Evolutionary conservation across 2,329 filamentous ascomycete species (phyloP).

Genomic region (Fusarium mundagurra): DNA sequence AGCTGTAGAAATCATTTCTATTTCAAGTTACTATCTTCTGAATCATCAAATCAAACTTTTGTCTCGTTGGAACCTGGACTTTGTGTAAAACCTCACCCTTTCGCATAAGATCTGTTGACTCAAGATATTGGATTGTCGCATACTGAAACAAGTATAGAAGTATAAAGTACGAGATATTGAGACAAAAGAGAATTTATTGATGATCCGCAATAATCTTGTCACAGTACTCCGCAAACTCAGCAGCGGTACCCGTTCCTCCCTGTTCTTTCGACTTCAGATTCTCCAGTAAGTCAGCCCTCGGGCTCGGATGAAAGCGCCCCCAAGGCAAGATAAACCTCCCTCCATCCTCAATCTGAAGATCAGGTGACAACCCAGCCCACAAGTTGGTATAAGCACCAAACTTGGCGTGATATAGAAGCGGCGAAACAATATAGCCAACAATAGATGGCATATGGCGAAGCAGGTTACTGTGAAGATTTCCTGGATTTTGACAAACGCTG

Average conservation of each 20-base stretch:
- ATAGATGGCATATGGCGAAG: conserved; percentile 16
- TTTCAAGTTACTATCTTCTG: too few relatives aligned
- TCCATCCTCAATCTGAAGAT: conserved; percentile 16
- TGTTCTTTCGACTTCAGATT: conserved; percentile 9
- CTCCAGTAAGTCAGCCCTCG: conserved; percentile 7
- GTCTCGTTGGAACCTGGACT: too few relatives aligned
- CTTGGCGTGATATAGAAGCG: conserved; percentile 13
- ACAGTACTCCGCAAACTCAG: conserved; percentile 18
- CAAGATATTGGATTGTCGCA: too few relatives aligned
- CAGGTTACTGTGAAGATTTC: conserved; percentile 19
- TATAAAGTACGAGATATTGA: too few relatives aligned
- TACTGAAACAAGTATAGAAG: too few relatives aligned
- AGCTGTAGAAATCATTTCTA: too few relatives aligned
- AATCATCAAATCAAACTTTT: too few relatives aligned
- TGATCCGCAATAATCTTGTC: conserved; percentile 3
- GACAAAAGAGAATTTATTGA: neutral
- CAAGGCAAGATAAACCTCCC: conserved; percentile 18
- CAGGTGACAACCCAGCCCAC: conserved; percentile 3
- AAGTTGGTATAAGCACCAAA: conserved; percentile 19
- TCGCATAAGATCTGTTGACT: too few relatives aligned
- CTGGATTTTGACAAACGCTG: conserved; percentile 21
- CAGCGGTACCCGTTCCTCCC: conserved; percentile 12
- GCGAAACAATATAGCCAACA: neutral
- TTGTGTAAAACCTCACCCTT: too few relatives aligned
- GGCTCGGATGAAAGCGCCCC: conserved; percentile 10